Conservation (phyloP, 2,329 filamentous ascomycete genomes). For the Beauveria sp. region DNA sequence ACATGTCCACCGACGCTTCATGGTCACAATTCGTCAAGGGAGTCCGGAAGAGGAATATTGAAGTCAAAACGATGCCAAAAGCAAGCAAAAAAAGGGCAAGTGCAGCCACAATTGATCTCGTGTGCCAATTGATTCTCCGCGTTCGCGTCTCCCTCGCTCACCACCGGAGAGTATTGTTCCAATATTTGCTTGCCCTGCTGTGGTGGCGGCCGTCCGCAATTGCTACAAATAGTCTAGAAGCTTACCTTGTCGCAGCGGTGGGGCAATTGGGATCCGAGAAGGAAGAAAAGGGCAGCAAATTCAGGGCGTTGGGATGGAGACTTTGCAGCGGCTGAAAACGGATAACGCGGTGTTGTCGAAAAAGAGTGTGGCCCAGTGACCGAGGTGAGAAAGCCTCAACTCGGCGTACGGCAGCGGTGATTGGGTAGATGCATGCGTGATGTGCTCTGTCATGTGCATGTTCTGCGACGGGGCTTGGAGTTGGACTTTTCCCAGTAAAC, state of each 20-base stretch:
- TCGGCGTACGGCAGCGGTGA: neutral
- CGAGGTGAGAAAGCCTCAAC: neutral
- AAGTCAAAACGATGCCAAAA: neutral
- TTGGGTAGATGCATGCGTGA: conserved; percentile 4
- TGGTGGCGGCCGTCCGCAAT: neutral
- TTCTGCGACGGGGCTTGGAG: neutral
- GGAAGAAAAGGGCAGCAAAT: neutral
- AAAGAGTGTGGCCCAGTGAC: neutral
- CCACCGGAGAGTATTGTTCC: neutral
- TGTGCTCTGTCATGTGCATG: conserved; percentile 7
- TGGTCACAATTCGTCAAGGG: neutral
- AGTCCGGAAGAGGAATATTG: neutral
- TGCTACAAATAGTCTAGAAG: neutral
- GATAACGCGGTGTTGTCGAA: conserved; percentile 1
- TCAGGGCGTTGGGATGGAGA: conserved; percentile 5
- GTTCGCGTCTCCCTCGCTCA: neutral
- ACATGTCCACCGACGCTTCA: neutral
- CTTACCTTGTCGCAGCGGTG: conserved; percentile 3
- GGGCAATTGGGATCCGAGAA: conserved; percentile 2
- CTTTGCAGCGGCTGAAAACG: conserved; percentile 1
- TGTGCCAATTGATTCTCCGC: neutral
- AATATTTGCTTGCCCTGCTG: conserved; percentile 1
- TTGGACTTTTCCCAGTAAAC: neutral
- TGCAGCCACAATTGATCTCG: neutral
- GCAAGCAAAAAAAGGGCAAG: neutral